Percentiles rank a stretch among this genome's conserved stretches.
These are phyloP conservation scores for Gossypium mustelinum DNA, from an alignment of 345 rosid genomes.

Conservation along the genomic window DNA sequence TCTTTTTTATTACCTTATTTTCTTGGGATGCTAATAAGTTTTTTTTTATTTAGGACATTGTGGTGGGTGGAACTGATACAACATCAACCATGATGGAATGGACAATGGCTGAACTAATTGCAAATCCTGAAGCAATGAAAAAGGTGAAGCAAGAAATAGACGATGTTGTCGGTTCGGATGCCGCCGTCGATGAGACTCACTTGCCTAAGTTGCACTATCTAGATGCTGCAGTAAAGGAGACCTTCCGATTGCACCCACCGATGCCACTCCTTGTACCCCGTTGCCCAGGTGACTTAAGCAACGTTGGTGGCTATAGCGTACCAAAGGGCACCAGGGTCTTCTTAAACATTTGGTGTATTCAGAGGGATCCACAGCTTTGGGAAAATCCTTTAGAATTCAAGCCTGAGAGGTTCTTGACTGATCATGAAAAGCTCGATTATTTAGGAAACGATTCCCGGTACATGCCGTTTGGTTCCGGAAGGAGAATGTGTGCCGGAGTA, in stretches of 20 bases:
- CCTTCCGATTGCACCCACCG: conserved; percentile 12
- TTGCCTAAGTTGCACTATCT: conserved; percentile 1
- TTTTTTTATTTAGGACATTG: neutral
- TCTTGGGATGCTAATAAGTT: neutral
- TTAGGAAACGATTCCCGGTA: conserved; percentile 44
- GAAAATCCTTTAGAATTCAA: conserved; percentile 42
- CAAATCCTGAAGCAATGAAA: neutral
- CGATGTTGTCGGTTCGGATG: neutral
- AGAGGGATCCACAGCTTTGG: conserved; percentile 27
- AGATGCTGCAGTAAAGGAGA: neutral
- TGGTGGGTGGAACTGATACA: neutral
- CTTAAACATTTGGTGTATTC: conserved; percentile 3
- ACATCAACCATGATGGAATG: conserved; percentile 11
- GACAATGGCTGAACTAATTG: conserved; percentile 14
- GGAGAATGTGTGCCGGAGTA: conserved; percentile 2
- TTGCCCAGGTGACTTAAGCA: neutral
- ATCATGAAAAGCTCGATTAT: conserved; percentile 33
- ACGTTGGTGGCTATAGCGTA: neutral
- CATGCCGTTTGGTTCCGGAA: conserved; percentile 2
- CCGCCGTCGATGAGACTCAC: conserved; percentile 9
- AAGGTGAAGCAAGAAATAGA: conserved; percentile 8
- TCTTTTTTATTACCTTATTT: neutral
- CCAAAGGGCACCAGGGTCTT: conserved; percentile 6
- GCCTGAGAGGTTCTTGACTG: conserved; percentile 50
- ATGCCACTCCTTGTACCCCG: neutral